phyloP scores from a whole-genome alignment of 1,139 yeast genomes.

The Zygotorulaspora mrakii region DNA sequence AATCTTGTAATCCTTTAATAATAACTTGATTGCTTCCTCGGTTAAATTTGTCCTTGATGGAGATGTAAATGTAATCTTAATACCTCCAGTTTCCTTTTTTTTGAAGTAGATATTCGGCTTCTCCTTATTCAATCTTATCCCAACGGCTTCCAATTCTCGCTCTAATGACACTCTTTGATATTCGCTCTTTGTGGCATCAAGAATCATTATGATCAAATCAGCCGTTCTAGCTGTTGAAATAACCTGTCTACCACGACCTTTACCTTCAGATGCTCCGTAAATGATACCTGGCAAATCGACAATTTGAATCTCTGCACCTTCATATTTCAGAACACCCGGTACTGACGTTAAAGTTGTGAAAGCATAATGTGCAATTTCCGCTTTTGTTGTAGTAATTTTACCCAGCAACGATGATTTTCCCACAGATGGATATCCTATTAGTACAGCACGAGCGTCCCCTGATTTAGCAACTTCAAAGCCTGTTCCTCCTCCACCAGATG shows the following conservation, averaged over 20 bases:
- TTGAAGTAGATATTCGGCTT: conserved; percentile 80
- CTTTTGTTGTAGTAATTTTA: conserved; percentile 85
- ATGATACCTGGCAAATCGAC: conserved; percentile 97
- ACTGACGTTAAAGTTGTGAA: conserved; percentile 96
- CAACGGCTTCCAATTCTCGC: conserved; percentile 87
- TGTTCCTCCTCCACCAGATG: conserved; percentile 64
- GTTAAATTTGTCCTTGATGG: conserved; percentile 74
- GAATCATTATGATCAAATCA: conserved; percentile 84
- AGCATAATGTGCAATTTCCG: conserved; percentile 92
- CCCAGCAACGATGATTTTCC: conserved; percentile 90
- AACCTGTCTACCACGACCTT: conserved; percentile 96
- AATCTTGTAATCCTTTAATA: conserved; percentile 80
- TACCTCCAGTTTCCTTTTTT: conserved; percentile 85
- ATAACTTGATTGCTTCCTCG: conserved; percentile 72
- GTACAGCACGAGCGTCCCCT: conserved; percentile 93
- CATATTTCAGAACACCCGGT: conserved; percentile 90
- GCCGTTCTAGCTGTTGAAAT: conserved; percentile 95
- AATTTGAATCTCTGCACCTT: conserved; percentile 95
- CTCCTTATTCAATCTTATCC: conserved; percentile 77
- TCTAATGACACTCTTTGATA: conserved; percentile 86
- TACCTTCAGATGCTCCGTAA: conserved; percentile 95
- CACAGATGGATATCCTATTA: conserved; percentile 96
- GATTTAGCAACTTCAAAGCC: conserved; percentile 95
- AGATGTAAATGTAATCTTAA: conserved; percentile 72
- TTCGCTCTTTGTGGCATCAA: conserved; percentile 91